Evolutionary conservation across 164 flowering plant genomes (phyloP).

Genomic region (Vitis rotundifolia): DNA sequence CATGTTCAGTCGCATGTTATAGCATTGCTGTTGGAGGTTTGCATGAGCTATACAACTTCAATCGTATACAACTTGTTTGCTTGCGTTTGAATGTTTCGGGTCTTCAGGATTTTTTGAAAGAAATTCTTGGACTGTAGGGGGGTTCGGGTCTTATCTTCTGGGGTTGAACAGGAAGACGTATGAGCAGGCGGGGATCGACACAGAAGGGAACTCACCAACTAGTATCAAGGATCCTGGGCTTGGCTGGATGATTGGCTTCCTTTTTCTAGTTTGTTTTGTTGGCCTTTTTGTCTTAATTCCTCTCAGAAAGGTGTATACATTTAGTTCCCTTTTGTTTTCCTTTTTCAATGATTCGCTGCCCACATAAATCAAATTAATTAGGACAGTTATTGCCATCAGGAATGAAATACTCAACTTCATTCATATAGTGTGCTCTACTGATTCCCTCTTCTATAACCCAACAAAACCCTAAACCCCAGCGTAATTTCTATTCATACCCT

Average conservation of each 20-base stretch:
- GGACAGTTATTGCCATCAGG: not conserved
- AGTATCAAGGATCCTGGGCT: constrained; percentile 72
- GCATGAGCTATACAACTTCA: not conserved
- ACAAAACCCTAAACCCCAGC: too few relatives aligned
- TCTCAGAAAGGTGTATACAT: constrained; percentile 67
- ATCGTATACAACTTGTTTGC: not conserved
- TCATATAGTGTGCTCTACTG: not conserved
- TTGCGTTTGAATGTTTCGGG: not conserved
- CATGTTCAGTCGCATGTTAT: constrained; percentile 92
- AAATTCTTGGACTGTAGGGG: constrained; percentile 51
- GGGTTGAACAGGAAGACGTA: constrained; percentile 75
- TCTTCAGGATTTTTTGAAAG: not conserved
- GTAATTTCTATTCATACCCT: not conserved
- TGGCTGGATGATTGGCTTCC: constrained; percentile 83
- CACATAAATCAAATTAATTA: not conserved
- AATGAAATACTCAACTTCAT: not conserved
- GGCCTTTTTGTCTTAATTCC: constrained; percentile 87
- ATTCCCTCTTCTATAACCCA: not conserved
- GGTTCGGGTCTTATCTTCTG: constrained; percentile 87
- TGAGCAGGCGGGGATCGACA: constrained; percentile 60
- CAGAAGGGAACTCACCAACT: constrained; percentile 53
- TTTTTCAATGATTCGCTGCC: not conserved
- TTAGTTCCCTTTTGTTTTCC: not conserved
- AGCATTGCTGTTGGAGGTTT: constrained; percentile 83
- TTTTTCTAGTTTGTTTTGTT: constrained; percentile 68